These are phyloP conservation scores for Carex littledalei DNA, from an alignment of 176 grass and related monocot species.

Conservation along the genomic window DNA sequence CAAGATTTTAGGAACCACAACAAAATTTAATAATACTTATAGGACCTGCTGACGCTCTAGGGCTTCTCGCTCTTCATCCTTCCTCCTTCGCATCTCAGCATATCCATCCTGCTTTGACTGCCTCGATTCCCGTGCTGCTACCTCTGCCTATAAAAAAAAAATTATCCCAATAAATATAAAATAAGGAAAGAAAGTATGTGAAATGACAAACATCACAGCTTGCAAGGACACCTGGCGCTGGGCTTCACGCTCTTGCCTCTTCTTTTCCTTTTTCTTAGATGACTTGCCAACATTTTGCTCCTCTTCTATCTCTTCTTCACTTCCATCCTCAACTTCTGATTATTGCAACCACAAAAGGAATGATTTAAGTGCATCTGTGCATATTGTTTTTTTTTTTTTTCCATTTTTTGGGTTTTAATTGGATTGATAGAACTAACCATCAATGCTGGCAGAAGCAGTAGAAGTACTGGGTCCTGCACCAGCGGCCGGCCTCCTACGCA, in stretches of 20 bases:
- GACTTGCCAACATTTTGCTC: slow-evolving; percentile 34
- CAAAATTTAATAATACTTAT: neutral
- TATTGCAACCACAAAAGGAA: neutral
- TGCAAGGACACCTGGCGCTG: slow-evolving; percentile 50
- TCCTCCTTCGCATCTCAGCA: slow-evolving; percentile 75
- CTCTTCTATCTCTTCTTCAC: slow-evolving; percentile 44
- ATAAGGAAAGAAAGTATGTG: neutral
- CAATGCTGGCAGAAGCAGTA: slow-evolving; percentile 45
- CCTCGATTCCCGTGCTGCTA: slow-evolving; percentile 44
- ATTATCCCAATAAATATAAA: neutral
- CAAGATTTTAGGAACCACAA: neutral
- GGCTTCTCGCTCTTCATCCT: slow-evolving; percentile 85
- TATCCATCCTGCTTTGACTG: slow-evolving; percentile 77
- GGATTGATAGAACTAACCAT: slow-evolving; percentile 30
- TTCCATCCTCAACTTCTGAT: slow-evolving; percentile 40
- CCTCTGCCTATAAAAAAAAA: slow-evolving; percentile 43
- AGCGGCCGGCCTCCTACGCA: slow-evolving; percentile 63
- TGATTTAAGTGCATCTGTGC: neutral
- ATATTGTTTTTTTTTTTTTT: neutral
- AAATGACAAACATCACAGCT: neutral
- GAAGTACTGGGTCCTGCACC: slow-evolving; percentile 36
- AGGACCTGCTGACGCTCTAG: slow-evolving; percentile 41
- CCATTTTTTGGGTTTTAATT: neutral
- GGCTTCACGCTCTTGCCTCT: slow-evolving; percentile 61
- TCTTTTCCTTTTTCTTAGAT: slow-evolving; percentile 92